Evolutionary conservation across 2,329 filamentous ascomycete genomes (phyloP), one percentile per base, ranked within the genome.

Genomic region (Cladosporium velox): DNA sequence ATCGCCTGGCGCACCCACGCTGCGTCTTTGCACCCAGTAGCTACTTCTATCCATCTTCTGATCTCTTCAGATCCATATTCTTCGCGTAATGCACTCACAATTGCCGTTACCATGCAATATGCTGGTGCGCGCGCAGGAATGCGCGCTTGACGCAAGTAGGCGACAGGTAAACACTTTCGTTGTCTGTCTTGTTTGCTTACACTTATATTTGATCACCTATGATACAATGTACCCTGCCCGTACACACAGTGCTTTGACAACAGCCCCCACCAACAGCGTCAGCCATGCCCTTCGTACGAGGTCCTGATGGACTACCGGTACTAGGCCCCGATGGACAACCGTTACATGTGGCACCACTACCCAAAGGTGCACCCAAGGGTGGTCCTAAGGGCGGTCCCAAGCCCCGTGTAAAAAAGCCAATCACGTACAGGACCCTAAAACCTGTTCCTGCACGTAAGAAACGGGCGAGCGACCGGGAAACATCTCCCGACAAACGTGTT

Each of bases 111-210:
- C 41, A 41, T 60, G 58, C 58, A 21, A 35, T n/a, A 59, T 64
- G 35, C 61, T 41, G 30, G 28, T 54, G 11, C 11, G 47, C 49
- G 18, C 38, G 12, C 35, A 47, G 61, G 61, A 64, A 64, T 64
- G 61, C 26, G 32, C 18, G 51, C 61, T 35, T 64, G 28, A 44
- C 61, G 61, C 61, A 55, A 57, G 35, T 41, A 32, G 26, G 61
- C 26, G 12, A 12, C 2, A 26, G 51, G 51, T 64, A 64, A 64
- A 64, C 61, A 64, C 5, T 55, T 28, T 57, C 51, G 26, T 64
- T 57, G 51, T 57, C n/a, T 57, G 35, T 8, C 55, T 64, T 57
- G 61, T 64, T 64, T 51, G 57, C 34, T 24, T 34, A 14, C 55
- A 6, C 24, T 35, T 41, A 7, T n/a, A 12, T 41, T 11, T 58